Evolutionary conservation across 805 yeast genomes (phyloP), one percentile per base, ranked within the genome.

Genomic region (Candida khao-thaluensis): DNA sequence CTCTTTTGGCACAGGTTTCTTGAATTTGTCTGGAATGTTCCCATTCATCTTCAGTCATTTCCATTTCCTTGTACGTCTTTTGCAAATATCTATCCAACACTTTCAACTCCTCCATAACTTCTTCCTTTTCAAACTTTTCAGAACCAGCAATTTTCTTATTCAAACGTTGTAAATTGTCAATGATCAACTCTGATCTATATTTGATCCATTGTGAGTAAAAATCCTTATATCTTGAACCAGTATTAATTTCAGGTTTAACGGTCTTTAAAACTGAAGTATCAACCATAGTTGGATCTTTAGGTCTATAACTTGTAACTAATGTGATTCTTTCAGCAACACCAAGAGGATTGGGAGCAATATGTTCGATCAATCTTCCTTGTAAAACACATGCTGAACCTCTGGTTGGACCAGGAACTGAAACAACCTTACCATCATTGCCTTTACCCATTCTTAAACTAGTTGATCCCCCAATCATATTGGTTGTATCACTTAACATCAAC

Each of bases 381-480:
- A 69, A 45, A 8, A 69, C 60, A 20, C 62, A 48, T 4, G 67
- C 73, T 21, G 57, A 54, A 1, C 74, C 75, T 18, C 42, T 44
- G 11, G 62, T 62, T 4, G 66, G 62, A 7, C 61, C 58, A 10
- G 57, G 57, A 27, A 57, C 56, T 10, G 43, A 38, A 2, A 45
- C 55, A 24, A 56, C 41, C 9, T 35, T 40, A 14, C 33, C 41
- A 15, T 42, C 45, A 4, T 42, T 47, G 5, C 47, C 68, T 25
- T 61, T 54, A 3, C 76, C 77, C 55, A 65, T 73, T 45, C 74
- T 66, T 45, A 77, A 63, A 20, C 73, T 64, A 2, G 82, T 77
- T 52, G 77, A 83, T 35, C 83, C 83, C 20, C 83, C 83, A 53
- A 72, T 61, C 82, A 78, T 77, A 31, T 65, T 57, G 2, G 71